Conservation (phyloP, 148 eudicot species). For the Cornus kousa region DNA sequence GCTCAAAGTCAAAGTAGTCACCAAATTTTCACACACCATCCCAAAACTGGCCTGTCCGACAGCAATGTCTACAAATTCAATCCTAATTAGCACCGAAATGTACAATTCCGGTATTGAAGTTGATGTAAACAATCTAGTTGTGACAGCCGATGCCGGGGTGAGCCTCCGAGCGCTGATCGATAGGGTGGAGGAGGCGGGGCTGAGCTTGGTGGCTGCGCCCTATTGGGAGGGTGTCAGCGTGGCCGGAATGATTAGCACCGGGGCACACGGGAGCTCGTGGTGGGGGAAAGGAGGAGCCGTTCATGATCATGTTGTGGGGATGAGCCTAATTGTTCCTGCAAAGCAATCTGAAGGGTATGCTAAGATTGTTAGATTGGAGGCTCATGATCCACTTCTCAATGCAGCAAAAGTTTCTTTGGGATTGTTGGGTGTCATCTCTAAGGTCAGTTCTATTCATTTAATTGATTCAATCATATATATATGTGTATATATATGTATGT, state of each 20-base stretch:
- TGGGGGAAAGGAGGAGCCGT: constrained; percentile 80
- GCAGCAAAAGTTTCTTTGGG: constrained; percentile 86
- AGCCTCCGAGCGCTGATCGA: constrained; percentile 56
- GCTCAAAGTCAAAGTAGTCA: constrained; percentile 55
- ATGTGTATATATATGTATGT: no score
- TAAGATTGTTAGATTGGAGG: constrained; percentile 40
- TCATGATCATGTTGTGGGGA: constrained; percentile 70
- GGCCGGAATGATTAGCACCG: constrained; percentile 63
- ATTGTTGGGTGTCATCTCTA: constrained; percentile 71
- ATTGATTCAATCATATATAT: neutral
- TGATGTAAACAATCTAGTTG: constrained; percentile 28
- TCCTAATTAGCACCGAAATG: constrained; percentile 59
- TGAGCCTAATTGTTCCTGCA: constrained; percentile 53
- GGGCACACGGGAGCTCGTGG: constrained; percentile 92
- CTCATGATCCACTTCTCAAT: constrained; percentile 35
- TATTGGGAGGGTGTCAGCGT: constrained; percentile 87
- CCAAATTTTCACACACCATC: constrained; percentile 75
- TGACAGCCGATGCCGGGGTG: constrained; percentile 71
- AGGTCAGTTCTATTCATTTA: constrained; percentile 35
- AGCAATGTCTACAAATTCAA: constrained; percentile 14
- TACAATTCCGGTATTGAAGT: constrained; percentile 39
- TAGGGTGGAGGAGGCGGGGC: constrained; percentile 41
- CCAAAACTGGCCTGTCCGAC: constrained; percentile 72
- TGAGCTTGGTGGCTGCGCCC: constrained; percentile 74
- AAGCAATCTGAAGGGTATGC: constrained; percentile 53